Evolutionary conservation across 805 yeast species (phyloP).

Genomic region (Cyberlindnera suaveolens): DNA sequence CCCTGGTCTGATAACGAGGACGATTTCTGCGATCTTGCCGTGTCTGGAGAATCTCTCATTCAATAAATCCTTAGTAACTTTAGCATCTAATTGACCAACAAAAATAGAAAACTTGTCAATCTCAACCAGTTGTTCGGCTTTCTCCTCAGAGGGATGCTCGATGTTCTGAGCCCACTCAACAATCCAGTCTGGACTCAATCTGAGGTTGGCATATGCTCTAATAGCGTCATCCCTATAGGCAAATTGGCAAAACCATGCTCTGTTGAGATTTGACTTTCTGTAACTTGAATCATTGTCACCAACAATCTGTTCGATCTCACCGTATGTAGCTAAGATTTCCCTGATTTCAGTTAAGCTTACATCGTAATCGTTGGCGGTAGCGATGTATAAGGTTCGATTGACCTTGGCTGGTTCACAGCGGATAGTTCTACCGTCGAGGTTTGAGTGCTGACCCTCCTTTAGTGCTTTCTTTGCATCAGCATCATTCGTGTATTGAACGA

Average conservation of each 20-base stretch:
- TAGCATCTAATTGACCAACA: conserved; percentile 63
- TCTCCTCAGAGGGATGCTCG: conserved; percentile 38
- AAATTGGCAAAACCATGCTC: conserved; percentile 71
- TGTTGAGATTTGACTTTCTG: conserved; percentile 25
- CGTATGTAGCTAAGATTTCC: conserved; percentile 44
- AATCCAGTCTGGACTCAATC: conserved; percentile 45
- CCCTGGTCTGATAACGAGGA: conserved; percentile 46
- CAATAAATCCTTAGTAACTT: conserved; percentile 50
- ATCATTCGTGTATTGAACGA: conserved; percentile 77
- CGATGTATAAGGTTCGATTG: conserved; percentile 72
- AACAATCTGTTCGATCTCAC: conserved; percentile 68
- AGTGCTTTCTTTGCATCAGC: conserved; percentile 66
- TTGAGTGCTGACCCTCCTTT: conserved; percentile 58
- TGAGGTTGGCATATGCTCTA: conserved; percentile 68
- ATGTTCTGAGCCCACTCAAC: conserved; percentile 88
- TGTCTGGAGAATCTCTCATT: conserved; percentile 55
- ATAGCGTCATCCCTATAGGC: conserved; percentile 85
- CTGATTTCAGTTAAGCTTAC: conserved; percentile 30
- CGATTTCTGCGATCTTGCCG: conserved; percentile 55
- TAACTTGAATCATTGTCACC: conserved; percentile 31
- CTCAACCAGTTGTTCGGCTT: conserved; percentile 29
- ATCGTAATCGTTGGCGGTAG: conserved; percentile 27
- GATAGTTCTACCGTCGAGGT: conserved; percentile 66
- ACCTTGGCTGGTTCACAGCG: conserved; percentile 91
- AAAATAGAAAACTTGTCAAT: conserved; percentile 73